A percentile compares a stretch with the other conserved stretches of the same genome.
These are phyloP conservation scores for Chloropicon primus DNA, from an alignment of 139 green algal genomes.

Conservation along the genomic window DNA sequence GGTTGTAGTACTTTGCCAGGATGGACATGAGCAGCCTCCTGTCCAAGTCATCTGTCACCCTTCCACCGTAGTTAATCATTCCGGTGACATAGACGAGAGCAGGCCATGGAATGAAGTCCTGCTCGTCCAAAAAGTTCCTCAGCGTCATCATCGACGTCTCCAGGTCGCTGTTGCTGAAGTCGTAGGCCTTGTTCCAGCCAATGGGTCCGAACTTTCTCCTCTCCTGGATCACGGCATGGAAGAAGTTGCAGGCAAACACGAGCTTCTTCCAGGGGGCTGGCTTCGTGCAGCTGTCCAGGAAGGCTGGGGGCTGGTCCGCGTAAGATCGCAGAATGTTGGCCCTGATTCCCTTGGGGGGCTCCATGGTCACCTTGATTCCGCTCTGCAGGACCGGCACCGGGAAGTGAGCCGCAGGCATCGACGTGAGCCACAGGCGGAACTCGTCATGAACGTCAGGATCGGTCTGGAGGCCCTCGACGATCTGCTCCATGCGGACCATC, in stretches of 20 bases:
- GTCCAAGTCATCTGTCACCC: slow-evolving; percentile 4
- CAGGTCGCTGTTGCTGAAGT: not conserved
- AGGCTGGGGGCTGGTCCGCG: slow-evolving; percentile 5
- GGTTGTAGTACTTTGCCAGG: not conserved
- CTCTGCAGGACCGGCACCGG: slow-evolving; percentile 10
- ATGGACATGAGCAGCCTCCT: not conserved
- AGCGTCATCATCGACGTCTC: not conserved
- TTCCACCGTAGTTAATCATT: slow-evolving; percentile 4
- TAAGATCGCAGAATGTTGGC: slow-evolving; percentile 58
- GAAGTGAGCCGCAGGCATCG: slow-evolving; percentile 9
- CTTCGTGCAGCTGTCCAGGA: slow-evolving; percentile 35
- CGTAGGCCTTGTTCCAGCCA: slow-evolving; percentile 53
- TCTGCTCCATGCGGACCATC: slow-evolving; percentile 11
- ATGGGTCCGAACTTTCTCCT: slow-evolving; percentile 44
- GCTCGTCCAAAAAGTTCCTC: not conserved
- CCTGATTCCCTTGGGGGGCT: slow-evolving; percentile 16
- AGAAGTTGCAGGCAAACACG: slow-evolving; percentile 25
- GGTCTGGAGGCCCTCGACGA: slow-evolving; percentile 5
- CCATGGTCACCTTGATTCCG: slow-evolving; percentile 13
- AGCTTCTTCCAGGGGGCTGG: slow-evolving; percentile 21
- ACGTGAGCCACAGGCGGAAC: slow-evolving; percentile 13
- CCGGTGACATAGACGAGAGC: not conserved
- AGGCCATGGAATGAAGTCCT: not conserved
- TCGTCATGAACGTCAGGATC: not conserved
- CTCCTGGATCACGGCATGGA: slow-evolving; percentile 21